These are phyloP conservation scores for Monilinia polystroma DNA, from an alignment of 2,329 filamentous ascomycete species.

Conservation along the genomic window DNA sequence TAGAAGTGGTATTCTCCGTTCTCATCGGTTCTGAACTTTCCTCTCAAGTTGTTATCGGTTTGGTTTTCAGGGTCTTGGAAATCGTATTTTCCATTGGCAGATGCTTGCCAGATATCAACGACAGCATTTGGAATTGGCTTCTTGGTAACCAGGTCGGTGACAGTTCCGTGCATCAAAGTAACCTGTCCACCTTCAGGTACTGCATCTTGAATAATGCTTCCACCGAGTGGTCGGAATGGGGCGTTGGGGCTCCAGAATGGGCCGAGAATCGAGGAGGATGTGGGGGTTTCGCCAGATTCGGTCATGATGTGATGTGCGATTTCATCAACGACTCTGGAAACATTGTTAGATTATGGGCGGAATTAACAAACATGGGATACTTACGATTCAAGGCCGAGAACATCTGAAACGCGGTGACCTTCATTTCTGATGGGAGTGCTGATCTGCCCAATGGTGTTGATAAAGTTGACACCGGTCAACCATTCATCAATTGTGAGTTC, in stretches of 20 bases:
- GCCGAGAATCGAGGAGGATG: constrained; percentile 72
- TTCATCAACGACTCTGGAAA: constrained; percentile 59
- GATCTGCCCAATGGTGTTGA: constrained; percentile 72
- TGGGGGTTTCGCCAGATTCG: constrained; percentile 30
- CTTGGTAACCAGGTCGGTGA: constrained; percentile 45
- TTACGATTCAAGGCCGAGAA: constrained; percentile 71
- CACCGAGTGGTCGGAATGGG: constrained; percentile 67
- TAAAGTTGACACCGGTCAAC: constrained; percentile 71
- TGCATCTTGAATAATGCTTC: constrained; percentile 56
- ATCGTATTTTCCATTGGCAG: constrained; percentile 57
- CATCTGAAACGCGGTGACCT: constrained; percentile 69
- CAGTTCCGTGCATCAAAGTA: constrained; percentile 57
- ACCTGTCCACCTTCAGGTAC: constrained; percentile 53
- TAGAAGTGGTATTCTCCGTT: constrained; percentile 56
- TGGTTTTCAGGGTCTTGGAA: constrained; percentile 62
- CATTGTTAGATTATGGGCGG: constrained; percentile 10
- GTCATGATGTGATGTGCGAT: constrained; percentile 34
- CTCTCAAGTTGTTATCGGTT: constrained; percentile 59
- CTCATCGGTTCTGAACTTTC: constrained; percentile 57
- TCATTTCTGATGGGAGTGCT: constrained; percentile 68
- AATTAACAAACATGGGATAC: constrained; percentile 37
- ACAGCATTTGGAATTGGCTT: constrained; percentile 46
- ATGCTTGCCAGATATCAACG: constrained; percentile 66
- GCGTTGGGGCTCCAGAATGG: constrained; percentile 80
- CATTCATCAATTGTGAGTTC: constrained; percentile 76